Evolutionary conservation across 441 rosid species (phyloP), one percentile per base, ranked within the genome.

Genomic region (Croton setiger): DNA sequence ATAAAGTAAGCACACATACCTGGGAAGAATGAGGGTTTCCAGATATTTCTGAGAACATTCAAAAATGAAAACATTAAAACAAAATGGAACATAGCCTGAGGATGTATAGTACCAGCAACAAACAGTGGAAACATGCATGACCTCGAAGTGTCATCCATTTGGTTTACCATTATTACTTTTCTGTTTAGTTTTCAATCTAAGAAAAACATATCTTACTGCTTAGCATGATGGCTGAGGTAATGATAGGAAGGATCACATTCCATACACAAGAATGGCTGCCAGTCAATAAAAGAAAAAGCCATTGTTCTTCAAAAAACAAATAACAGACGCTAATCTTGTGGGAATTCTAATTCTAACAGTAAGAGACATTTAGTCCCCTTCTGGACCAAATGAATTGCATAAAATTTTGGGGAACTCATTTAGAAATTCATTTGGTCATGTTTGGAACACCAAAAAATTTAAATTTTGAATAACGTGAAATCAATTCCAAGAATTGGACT

Each of bases 281-380:
- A 51, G 31, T 5, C 20, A 10, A 13, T 64, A 49, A 49, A 35
- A 10, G 20, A 27, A 47, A 36, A 48, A 48, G 52, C 17, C 20
- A 48, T 0, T 2, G n/a, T 60, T 48, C 64, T 12, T 41, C 27
- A n/a, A 20, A 33, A 20, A 66, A 52, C 49, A 13, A 65, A 52
- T 35, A 52, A 20, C 7, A 1, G 33, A 3, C 10, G 18, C 7
- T 3, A 66, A 44, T 39, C 51, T 21, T 62, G 13, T 62, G 20
- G 14, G 48, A 39, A 60, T 39, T n/a, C 64, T 39, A 39, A 60
- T 48, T 48, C 52, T 48, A 48, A 52, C 18, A 52, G 52, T 48
- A 15, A 18, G 13, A n/a, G 45, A 3, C 8, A 27, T 1, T 5
- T 27, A 27, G 31, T 27, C 31, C 31, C 31, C 31, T 2, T 0